Evolutionary conservation across 352 stramenopile species (phyloP).

Genomic region (Phytophthora megakarya): DNA sequence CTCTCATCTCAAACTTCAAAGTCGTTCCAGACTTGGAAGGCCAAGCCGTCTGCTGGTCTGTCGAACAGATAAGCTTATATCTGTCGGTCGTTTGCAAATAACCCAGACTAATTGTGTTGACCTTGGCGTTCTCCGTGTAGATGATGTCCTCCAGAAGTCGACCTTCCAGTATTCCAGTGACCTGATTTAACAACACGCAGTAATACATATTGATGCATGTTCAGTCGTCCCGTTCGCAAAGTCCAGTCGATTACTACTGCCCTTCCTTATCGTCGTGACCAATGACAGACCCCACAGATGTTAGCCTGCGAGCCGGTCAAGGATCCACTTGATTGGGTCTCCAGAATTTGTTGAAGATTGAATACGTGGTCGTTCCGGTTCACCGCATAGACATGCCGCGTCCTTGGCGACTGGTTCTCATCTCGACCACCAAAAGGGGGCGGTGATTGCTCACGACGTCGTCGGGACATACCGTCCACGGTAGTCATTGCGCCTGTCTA

Average conservation of each 20-base stretch:
- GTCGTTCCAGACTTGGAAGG: slow-evolving; percentile 4
- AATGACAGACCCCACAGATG: slow-evolving; percentile 11
- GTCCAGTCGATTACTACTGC: neutral
- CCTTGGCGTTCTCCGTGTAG: slow-evolving; percentile 3
- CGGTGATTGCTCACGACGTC: too few species aligned
- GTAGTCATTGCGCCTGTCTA: too few species aligned
- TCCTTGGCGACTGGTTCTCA: too few species aligned
- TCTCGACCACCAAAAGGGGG: too few species aligned
- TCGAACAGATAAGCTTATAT: slow-evolving; percentile 11
- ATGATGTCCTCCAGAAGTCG: slow-evolving; percentile 17
- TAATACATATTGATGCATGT: slow-evolving; percentile 4
- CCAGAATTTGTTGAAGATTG: neutral
- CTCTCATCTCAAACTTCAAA: slow-evolving; percentile 11
- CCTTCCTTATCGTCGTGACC: slow-evolving; percentile 2
- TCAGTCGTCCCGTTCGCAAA: slow-evolving; percentile 16
- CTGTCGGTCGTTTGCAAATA: slow-evolving; percentile 10
- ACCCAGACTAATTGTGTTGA: slow-evolving; percentile 11
- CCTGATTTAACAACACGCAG: slow-evolving; percentile 14
- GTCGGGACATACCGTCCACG: too few species aligned
- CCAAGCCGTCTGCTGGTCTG: slow-evolving; percentile 8
- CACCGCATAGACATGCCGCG: too few species aligned
- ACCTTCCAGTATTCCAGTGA: slow-evolving; percentile 7
- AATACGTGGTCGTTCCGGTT: too few species aligned
- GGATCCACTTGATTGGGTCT: slow-evolving; percentile 6
- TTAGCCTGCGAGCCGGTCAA: slow-evolving; percentile 19